Base-by-base conservation (phyloP, 768 basidiomycete genomes). In the Podaxis sp. region DNA sequence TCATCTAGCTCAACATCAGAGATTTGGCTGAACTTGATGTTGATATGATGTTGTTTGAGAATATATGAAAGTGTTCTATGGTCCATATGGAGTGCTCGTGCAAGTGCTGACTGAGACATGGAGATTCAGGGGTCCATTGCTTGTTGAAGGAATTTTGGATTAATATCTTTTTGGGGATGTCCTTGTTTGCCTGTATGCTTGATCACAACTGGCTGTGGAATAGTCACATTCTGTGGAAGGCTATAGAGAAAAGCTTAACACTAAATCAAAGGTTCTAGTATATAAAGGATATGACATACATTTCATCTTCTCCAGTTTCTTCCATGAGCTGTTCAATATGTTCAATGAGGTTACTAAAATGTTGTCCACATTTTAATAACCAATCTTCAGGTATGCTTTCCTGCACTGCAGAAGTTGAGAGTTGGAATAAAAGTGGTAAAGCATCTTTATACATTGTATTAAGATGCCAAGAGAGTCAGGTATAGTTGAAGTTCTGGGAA, bases 21-120 rank as follows among this genome's bases (percentile, higher is more conserved):
- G 11, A 70, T n/a, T 3, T n/a, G 7, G 24, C 66, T 52, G 42
- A 63, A 66, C 17, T 46, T 30, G 9, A 8, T 6, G 2, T 22
- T 6, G 39, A 66, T 19, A 6, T 30, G 39, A 39, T 66, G 17
- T 4, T 28, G 19, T 26, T 59, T 57, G 15, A 65, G 44, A 52
- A 28, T 40, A 3, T 55, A 19, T 8, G 19, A 17, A 13, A 65
- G 36, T 7, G 61, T 65, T 26, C 52, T 13, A 26, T 48, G 46
- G 49, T 55, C 24, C n/a, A 65, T 46, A 28, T 52, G 42, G 9
- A 66, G 36, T 15, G 9, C 17, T 2, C 12, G 4, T 1, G 67
- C 65, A 12, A 70, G 63, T 24, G 64, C 56, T 0, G 63, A 69
- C 1, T 62, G 9, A 24, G 40, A 65, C 36, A 72, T 71, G 0